phyloP scores from a whole-genome alignment of 257 asterid genomes.

The Lycium ferocissimum region DNA sequence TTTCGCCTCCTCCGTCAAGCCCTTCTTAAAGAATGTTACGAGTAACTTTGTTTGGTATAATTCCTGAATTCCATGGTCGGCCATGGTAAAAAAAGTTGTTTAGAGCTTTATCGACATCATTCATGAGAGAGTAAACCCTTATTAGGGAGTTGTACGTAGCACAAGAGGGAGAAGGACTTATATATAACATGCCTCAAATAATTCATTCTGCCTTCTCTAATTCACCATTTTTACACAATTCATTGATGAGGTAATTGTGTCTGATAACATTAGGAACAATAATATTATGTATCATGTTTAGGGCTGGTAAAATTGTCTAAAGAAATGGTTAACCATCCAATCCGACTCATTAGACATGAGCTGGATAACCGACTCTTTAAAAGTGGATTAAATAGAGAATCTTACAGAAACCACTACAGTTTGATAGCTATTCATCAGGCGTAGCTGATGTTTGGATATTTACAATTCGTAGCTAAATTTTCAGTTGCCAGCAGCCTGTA shows the following conservation, averaged over 20 bases:
- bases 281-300: slow-evolving; percentile 51
- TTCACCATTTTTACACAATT: slow-evolving; percentile 70
- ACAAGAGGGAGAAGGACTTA: slow-evolving; percentile 74
- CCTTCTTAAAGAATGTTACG: slow-evolving; percentile 73
- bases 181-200: slow-evolving; percentile 13
- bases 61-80: slow-evolving; percentile 38
- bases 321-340: too few relatives aligned
- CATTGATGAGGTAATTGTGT: slow-evolving; percentile 72
- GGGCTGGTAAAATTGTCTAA: too few relatives aligned
- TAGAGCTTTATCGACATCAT: slow-evolving; percentile 66
- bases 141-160: slow-evolving; percentile 81
- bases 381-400: too few relatives aligned
- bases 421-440: too few relatives aligned
- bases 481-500: too few relatives aligned
- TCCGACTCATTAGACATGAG: too few relatives aligned
- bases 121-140: slow-evolving; percentile 64
- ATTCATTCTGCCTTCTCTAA: slow-evolving; percentile 65
- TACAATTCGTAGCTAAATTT: too few relatives aligned
- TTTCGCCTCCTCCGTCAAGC: slow-evolving; percentile 57
- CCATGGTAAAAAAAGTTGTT: slow-evolving; percentile 64
- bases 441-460: too few relatives aligned
- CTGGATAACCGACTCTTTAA: too few relatives aligned
- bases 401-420: too few relatives aligned
- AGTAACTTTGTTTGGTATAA: slow-evolving; percentile 67
- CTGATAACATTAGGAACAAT: slow-evolving; percentile 62